Percentiles rank a stretch among this genome's conserved stretches.
Evolutionary conservation across 208 protist genomes (phyloP).

Genomic region (Leishmania aethiopica): DNA sequence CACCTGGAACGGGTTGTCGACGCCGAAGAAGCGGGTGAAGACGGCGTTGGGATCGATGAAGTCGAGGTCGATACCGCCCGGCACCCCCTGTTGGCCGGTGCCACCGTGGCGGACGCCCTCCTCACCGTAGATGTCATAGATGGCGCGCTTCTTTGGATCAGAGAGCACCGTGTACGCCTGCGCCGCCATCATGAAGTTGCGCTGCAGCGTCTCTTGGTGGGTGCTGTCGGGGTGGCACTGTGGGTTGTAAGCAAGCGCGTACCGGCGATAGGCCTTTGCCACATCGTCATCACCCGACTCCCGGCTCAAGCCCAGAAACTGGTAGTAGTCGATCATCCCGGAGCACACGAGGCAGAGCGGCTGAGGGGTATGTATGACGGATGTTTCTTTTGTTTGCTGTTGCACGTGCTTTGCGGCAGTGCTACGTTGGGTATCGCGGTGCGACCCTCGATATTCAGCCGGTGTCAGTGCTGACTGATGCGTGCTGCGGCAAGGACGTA

Average conservation of each 20-base stretch:
- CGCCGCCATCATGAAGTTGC: slow-evolving; percentile 77
- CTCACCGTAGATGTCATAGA: slow-evolving; percentile 92
- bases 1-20: slow-evolving; percentile 91
- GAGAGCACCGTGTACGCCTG: slow-evolving; percentile 92
- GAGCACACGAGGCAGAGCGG: not conserved
- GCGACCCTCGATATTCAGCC: not conserved
- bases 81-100: slow-evolving; percentile 76
- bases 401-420: not conserved
- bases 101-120: slow-evolving; percentile 90
- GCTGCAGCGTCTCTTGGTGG: slow-evolving; percentile 59
- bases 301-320: slow-evolving; percentile 80
- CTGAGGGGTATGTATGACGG: not conserved
- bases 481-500: not conserved
- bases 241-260: slow-evolving; percentile 89
- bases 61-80: slow-evolving; percentile 81
- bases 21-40: slow-evolving; percentile 89
- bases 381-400: not conserved
- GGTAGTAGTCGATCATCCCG: slow-evolving; percentile 84
- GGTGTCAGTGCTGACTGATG: not conserved
- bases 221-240: slow-evolving; percentile 77
- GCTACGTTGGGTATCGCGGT: not conserved
- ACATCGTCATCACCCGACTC: slow-evolving; percentile 87
- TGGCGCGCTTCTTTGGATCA: slow-evolving; percentile 81
- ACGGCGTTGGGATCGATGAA: slow-evolving; percentile 76
- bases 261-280: slow-evolving; percentile 86